Evolutionary conservation across 1,284 basidiomycete genomes (phyloP).

Genomic region (Psilocybe mexicana): DNA sequence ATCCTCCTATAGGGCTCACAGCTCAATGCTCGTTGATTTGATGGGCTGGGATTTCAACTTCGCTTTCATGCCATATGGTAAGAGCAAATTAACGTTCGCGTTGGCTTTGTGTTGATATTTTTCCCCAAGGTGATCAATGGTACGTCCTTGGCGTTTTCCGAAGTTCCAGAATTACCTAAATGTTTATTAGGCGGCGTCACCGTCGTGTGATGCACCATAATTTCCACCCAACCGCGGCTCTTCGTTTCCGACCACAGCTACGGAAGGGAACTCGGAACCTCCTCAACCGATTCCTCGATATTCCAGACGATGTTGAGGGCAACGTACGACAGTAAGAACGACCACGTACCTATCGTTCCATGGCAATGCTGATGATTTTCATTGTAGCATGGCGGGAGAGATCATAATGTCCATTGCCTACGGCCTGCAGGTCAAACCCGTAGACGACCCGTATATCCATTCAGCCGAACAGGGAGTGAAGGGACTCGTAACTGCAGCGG

Average conservation of each 20-base stretch:
- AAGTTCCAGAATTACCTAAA: not conserved
- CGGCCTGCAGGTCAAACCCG: too few relatives aligned
- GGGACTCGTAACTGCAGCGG: too few relatives aligned
- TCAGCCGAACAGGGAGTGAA: too few relatives aligned
- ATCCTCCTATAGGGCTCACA: conserved; percentile 26
- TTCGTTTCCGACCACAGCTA: not conserved
- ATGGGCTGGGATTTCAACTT: conserved; percentile 26
- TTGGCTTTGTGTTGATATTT: conserved; percentile 6
- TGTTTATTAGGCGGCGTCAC: not conserved
- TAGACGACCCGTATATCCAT: too few relatives aligned
- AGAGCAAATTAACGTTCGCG: conserved; percentile 14
- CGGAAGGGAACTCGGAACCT: not conserved
- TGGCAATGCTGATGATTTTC: too few relatives aligned
- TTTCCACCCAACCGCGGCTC: conserved; percentile 32
- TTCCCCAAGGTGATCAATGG: conserved; percentile 15
- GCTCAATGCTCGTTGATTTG: conserved; percentile 17
- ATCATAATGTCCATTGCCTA: too few relatives aligned
- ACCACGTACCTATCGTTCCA: too few relatives aligned
- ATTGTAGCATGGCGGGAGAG: too few relatives aligned
- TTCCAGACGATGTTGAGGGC: not conserved
- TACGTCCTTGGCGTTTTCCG: conserved; percentile 4
- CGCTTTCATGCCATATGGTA: conserved; percentile 21
- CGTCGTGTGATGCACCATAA: conserved; percentile 19
- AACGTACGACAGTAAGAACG: not conserved
- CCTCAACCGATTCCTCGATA: not conserved